Evolutionary conservation across 306 rosid species (phyloP).

Genomic region (Gillenia trifoliata): DNA sequence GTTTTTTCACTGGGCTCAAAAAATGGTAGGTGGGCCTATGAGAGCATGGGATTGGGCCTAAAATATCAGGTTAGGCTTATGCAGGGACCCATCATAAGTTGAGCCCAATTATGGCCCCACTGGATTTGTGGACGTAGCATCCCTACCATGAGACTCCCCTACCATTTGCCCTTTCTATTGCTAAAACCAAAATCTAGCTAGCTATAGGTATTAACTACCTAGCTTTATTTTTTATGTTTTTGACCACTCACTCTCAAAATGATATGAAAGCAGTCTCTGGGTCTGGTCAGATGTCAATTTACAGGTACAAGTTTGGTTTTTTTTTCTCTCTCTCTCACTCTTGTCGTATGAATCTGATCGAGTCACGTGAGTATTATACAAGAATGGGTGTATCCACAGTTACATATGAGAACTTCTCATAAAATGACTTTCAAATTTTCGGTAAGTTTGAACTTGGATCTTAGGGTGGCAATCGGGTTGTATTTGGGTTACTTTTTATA

Average conservation of each 20-base stretch:
- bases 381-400: too few species aligned
- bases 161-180: neutral
- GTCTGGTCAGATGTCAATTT: neutral
- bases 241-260: neutral
- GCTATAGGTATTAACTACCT: neutral
- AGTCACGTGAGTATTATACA: too few species aligned
- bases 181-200: neutral
- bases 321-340: neutral
- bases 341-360: too few species aligned
- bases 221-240: neutral
- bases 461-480: too few species aligned
- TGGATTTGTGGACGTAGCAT: neutral
- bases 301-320: neutral
- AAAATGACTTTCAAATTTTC: too few species aligned
- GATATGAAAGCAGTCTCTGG: neutral
- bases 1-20: neutral
- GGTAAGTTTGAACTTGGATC: too few species aligned
- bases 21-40: neutral
- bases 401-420: neutral
- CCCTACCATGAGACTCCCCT: neutral
- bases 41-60: neutral
- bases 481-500: too few species aligned
- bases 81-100: neutral
- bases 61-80: neutral
- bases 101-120: neutral